Conservation (phyloP, 2,329 filamentous ascomycete species). For the Gaeumannomyces tritici region DNA sequence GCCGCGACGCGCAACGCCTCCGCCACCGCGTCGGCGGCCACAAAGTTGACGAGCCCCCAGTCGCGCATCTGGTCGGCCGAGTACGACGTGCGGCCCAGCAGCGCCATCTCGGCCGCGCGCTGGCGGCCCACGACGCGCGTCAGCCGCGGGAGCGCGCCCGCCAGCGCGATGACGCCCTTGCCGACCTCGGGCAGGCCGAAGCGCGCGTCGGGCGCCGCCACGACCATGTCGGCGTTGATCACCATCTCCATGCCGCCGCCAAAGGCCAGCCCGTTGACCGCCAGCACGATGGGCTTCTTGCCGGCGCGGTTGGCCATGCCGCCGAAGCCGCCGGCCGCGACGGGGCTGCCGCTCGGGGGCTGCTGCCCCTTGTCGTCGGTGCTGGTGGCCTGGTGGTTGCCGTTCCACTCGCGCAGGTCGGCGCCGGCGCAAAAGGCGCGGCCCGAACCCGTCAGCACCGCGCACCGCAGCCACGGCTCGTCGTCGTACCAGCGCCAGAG, state of each 20-base stretch:
- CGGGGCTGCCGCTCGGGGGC: conserved; percentile 3
- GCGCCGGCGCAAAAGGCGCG: conserved; percentile 60
- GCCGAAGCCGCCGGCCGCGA: conserved; percentile 42
- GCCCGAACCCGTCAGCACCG: conserved; percentile 53
- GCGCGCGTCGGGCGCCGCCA: conserved; percentile 46
- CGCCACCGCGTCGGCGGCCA: conserved; percentile 44
- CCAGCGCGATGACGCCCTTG: conserved; percentile 60
- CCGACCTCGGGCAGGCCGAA: conserved; percentile 66
- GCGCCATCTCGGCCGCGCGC: conserved; percentile 61
- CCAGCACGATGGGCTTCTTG: conserved; percentile 67
- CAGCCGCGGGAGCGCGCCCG: conserved; percentile 60
- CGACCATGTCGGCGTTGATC: conserved; percentile 62
- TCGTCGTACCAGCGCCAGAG: conserved; percentile 49
- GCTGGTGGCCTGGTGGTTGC: conserved; percentile 9
- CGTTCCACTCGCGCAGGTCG: conserved; percentile 57
- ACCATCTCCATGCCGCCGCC: conserved; percentile 73
- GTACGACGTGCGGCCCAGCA: conserved; percentile 47
- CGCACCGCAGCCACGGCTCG: conserved; percentile 51
- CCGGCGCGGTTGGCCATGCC: conserved; percentile 56
- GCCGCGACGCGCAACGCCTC: conserved; percentile 53
- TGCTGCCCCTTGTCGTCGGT: conserved; percentile 4
- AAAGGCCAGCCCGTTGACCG: conserved; percentile 65
- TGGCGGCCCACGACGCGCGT: conserved; percentile 57
- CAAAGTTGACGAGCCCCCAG: conserved; percentile 64
- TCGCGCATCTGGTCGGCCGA: conserved; percentile 46